Percentiles rank a stretch among this genome's conserved stretches.
phyloP scores from a whole-genome alignment of 1,284 basidiomycete genomes.

The Thelephora terrestris region DNA sequence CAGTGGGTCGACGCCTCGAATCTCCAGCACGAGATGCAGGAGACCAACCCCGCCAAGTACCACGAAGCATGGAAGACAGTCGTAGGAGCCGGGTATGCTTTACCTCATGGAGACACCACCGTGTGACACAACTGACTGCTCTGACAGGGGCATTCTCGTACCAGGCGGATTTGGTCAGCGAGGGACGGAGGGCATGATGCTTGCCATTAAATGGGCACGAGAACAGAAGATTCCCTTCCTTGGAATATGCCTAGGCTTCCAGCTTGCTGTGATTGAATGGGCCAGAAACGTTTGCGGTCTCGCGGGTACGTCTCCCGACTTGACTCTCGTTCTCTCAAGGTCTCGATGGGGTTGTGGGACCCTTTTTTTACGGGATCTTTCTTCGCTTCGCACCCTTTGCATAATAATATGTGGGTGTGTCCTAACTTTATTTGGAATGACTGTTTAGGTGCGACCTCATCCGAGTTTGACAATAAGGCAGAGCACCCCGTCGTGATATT shows the following conservation, averaged over 20 bases:
- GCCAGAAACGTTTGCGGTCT: constrained; percentile 80
- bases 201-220: constrained; percentile 93
- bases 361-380: background rate
- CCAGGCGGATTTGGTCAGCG: constrained; percentile 93
- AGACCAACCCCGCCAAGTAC: constrained; percentile 77
- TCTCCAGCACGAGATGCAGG: constrained; percentile 76
- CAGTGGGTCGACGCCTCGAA: constrained; percentile 98
- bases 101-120: background rate
- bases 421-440: background rate
- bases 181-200: constrained; percentile 96
- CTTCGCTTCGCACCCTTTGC: background rate
- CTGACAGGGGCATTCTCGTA: constrained; percentile 73
- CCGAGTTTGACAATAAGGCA: constrained; percentile 62
- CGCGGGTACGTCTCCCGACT: constrained; percentile 34
- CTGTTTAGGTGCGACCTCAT: constrained; percentile 72
- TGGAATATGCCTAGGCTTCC: constrained; percentile 97
- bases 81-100: constrained; percentile 75
- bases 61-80: constrained; percentile 94
- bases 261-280: constrained; percentile 95
- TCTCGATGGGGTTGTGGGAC: constrained; percentile 40
- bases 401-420: background rate
- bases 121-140: background rate
- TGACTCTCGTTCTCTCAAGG: constrained; percentile 22
- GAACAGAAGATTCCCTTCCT: constrained; percentile 94
- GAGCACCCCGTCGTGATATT: constrained; percentile 82